Conservation (phyloP, 345 rosid species). For the Garcia nutans region DNA sequence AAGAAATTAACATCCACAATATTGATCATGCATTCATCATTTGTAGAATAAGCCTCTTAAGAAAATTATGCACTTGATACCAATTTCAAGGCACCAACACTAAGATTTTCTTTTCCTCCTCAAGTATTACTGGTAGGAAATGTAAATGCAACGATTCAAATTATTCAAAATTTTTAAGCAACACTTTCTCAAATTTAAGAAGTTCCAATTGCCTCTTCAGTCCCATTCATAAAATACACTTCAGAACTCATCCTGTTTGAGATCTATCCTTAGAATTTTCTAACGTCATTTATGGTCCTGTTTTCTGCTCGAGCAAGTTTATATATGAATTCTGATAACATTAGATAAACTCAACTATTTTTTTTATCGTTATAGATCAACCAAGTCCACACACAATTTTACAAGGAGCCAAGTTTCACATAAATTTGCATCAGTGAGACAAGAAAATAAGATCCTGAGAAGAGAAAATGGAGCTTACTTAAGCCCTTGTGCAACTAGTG, state of each 20-base stretch:
- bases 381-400: background rate
- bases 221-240: background rate
- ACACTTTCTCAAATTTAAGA: background rate
- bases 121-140: background rate
- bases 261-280: background rate
- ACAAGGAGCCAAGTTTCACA: background rate
- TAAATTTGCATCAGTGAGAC: background rate
- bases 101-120: background rate
- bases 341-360: background rate
- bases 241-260: background rate
- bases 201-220: background rate
- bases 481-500: constrained; percentile 97
- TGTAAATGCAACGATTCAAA: background rate
- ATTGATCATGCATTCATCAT: background rate
- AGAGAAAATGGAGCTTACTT: constrained; percentile 48
- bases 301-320: background rate
- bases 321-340: background rate
- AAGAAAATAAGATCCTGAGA: background rate
- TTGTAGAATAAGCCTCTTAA: background rate
- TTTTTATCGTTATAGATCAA: background rate
- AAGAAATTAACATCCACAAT: background rate
- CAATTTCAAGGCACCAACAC: background rate
- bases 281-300: background rate
- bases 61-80: background rate
- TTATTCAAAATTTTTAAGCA: background rate